Evolutionary conservation across 1,284 basidiomycete genomes (phyloP), one percentile per base, ranked within the genome.

Genomic region (Pascua sp.): DNA sequence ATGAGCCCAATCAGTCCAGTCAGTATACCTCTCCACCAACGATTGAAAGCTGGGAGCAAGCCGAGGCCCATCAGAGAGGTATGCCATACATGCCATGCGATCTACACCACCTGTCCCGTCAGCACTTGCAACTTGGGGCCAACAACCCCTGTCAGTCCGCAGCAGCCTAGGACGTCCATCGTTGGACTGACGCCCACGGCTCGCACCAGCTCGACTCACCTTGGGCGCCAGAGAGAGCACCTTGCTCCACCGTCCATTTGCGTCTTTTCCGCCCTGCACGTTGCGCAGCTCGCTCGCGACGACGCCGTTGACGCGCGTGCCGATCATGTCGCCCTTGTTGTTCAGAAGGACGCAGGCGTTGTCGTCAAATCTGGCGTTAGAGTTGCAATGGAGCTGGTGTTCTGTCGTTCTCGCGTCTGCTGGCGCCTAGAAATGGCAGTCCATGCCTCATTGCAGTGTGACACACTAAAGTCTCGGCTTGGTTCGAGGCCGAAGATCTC

Each of bases 321-420:
- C 95, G 60, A 98, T 76, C 86, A 98, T 92, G 78, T 98, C 95
- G 67, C 88, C 86, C 80, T 97, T 98, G 81, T 91, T 91, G 79
- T 99, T 98, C 60, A 99, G 78, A 37, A 98, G 80, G 1, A 98
- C 93, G 39, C 88, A 94, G 0, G 96, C 96, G 72, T 98, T 98
- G 82, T 98, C 96, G 78, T 98, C 96, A 78, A 98, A 98, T 50
- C 91, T 84, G 68, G 43, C 0, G 49, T 50, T n/a, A 57, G 56
- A 37, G 39, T 2, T 16, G 18, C 12, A 12, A n/a, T 4, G 8
- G 13, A 16, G 16, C 13, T 36, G 13, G 41, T 11, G 10, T 11
- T n/a, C 47, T 37, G 48, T 18, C 16, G 8, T 38, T 13, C 32
- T 12, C 13, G 47, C 37, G 1, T 3, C 24, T 7, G 7, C 24